phyloP scores from a whole-genome alignment of 2,329 filamentous ascomycete species.

The Pseudogymnoascus sp. region DNA sequence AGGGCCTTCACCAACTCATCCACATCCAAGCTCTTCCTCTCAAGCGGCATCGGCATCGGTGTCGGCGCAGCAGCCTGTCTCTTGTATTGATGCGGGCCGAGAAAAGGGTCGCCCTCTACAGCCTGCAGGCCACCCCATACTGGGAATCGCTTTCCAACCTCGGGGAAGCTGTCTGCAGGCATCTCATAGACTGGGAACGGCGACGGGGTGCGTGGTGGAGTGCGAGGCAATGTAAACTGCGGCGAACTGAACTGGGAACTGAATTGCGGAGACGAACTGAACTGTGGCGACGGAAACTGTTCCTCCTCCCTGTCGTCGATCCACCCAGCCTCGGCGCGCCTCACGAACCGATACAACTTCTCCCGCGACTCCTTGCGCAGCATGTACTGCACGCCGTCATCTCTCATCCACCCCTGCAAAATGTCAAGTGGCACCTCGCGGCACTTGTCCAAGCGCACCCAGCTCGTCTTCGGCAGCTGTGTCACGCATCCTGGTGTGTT shows the following conservation, averaged over 20 bases:
- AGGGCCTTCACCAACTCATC: neutral
- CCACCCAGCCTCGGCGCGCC: neutral
- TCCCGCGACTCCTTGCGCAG: neutral
- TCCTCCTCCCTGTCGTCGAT: neutral
- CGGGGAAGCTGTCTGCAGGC: slow-evolving; percentile 1
- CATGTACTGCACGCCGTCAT: slow-evolving; percentile 1
- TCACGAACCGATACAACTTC: slow-evolving; percentile 4
- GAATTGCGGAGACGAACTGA: neutral
- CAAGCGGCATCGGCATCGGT: neutral
- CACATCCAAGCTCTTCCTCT: neutral
- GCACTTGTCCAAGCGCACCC: neutral
- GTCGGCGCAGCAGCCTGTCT: neutral
- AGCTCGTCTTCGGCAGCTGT: neutral
- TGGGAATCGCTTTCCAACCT: neutral
- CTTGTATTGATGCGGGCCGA: neutral
- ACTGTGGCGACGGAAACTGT: neutral
- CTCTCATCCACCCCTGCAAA: neutral
- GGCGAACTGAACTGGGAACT: neutral
- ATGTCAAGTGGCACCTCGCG: neutral
- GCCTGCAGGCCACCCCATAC: neutral
- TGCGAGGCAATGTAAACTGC: neutral
- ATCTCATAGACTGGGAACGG: neutral
- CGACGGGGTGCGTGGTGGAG: neutral
- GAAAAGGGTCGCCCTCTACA: neutral
- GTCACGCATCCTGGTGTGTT: neutral